phyloP scores from a whole-genome alignment of 2,329 filamentous ascomycete genomes.

The Arthrinium phaeospermum region DNA sequence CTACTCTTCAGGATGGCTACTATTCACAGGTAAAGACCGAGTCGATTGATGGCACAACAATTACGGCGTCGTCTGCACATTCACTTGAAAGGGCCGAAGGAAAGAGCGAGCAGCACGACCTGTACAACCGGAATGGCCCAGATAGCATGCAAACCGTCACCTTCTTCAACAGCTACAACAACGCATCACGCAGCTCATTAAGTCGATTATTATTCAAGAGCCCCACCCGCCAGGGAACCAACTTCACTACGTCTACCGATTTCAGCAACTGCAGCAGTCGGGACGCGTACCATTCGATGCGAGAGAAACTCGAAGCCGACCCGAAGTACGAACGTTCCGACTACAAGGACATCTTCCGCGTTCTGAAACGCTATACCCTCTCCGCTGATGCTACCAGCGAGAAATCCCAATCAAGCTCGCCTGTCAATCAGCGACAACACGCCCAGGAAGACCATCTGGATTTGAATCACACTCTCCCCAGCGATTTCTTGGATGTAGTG shows the following conservation, averaged over 20 bases:
- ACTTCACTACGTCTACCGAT: conserved; percentile 46
- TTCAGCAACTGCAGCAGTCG: conserved; percentile 44
- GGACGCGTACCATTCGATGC: conserved; percentile 28
- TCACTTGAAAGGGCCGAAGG: conserved; percentile 30
- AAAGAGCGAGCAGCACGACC: conserved; percentile 20
- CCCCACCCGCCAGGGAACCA: conserved; percentile 38
- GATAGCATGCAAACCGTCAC: not conserved
- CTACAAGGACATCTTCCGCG: conserved; percentile 37
- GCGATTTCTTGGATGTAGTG: conserved; percentile 51
- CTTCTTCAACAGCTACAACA: not conserved
- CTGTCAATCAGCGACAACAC: not conserved
- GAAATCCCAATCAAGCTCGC: conserved; percentile 24
- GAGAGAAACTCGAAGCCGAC: conserved; percentile 19
- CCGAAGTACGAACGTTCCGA: conserved; percentile 31
- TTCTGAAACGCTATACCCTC: conserved; percentile 38
- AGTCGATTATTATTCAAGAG: conserved; percentile 31
- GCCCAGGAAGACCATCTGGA: not conserved
- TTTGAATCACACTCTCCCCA: conserved; percentile 48
- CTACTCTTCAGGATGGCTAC: conserved; percentile 28
- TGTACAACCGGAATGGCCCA: conserved; percentile 27
- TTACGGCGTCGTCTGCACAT: conserved; percentile 31
- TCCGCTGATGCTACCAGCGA: conserved; percentile 31
- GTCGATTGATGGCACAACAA: conserved; percentile 31
- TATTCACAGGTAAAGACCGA: conserved; percentile 30
- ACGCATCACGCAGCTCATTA: not conserved